Evolutionary conservation across 2,329 filamentous ascomycete species (phyloP), one percentile per base, ranked within the genome.

Genomic region (Penicillium janthinellum): DNA sequence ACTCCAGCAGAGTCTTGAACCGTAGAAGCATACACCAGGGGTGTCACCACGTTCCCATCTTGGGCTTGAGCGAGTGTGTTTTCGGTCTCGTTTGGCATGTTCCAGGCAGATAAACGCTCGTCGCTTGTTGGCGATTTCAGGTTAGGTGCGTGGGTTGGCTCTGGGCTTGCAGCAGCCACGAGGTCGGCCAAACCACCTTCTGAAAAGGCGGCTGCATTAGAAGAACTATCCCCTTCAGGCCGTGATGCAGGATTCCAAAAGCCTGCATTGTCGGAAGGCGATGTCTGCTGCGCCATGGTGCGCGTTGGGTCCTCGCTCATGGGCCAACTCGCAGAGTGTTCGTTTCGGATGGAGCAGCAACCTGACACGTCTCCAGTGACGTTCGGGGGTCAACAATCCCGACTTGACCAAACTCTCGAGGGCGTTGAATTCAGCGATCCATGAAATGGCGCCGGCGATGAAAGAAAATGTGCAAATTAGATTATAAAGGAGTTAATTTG

Each of bases 171-270:
- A 42, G 64, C 52, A 39, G 63, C 54, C 50, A 64, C 57, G 37
- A 56, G 51, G 60, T 64, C 61, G 39, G 66, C 54, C 41, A 59
- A 54, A 12, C 17, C 57, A 56, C 51, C 54, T 53, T 60, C 45
- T 1, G 57, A 55, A 37, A 48, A 39, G 49, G 47, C 62, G 56
- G 63, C 60, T 44, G 62, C 54, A 54, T 56, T 53, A 17, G 63
- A 35, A 47, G 54, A 38, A 44, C 64, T 60, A 55, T 69, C 58
- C 44, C 68, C 62, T 25, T 84, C 78, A 39, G 80, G 78, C 68
- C 82, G 75, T 61, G 83, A 71, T 20, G 84, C 83, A 47, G 84
- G 83, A 76, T 86, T 83, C 84, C 84, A 86, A 20, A 80, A 79
- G 56, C 78, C 69, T 12, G 45, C 41, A 14, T 59, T 59, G 37